Conservation (phyloP, 352 stramenopile species). For the Globisporangium paddicum region DNA sequence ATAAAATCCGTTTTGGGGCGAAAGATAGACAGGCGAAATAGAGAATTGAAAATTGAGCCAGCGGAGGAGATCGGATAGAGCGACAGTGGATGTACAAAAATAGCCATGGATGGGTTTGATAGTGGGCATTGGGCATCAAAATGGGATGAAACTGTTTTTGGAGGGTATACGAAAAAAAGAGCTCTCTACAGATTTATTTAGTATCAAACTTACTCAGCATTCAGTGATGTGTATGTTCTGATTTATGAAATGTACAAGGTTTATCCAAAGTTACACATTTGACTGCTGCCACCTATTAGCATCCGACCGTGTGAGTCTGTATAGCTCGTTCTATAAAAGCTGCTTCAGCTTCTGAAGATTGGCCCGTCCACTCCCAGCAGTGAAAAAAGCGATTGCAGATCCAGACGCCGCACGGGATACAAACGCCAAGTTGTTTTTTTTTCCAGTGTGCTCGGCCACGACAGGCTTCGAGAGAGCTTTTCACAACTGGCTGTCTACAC, state of each 20-base stretch:
- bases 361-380: not conserved
- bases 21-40: conserved; percentile 2
- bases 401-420: not conserved
- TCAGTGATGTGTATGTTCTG: no score
- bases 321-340: not conserved
- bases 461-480: conserved; percentile 3
- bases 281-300: not conserved
- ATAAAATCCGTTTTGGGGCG: conserved; percentile 1
- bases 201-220: no score
- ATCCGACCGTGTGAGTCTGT: not conserved
- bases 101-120: not conserved
- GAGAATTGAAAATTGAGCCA: not conserved
- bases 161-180: no score
- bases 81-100: not conserved
- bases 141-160: no score
- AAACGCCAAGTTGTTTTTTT: not conserved
- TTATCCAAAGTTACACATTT: not conserved
- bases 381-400: conserved; percentile 3
- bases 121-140: no score
- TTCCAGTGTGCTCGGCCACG: not conserved
- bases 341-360: not conserved
- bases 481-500: not conserved
- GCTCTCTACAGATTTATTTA: no score
- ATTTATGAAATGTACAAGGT: no score
- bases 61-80: not conserved